Evolutionary conservation across 75 land plant species (phyloP), one percentile per base, ranked within the genome.

Genomic region (Azolla pinnata): DNA sequence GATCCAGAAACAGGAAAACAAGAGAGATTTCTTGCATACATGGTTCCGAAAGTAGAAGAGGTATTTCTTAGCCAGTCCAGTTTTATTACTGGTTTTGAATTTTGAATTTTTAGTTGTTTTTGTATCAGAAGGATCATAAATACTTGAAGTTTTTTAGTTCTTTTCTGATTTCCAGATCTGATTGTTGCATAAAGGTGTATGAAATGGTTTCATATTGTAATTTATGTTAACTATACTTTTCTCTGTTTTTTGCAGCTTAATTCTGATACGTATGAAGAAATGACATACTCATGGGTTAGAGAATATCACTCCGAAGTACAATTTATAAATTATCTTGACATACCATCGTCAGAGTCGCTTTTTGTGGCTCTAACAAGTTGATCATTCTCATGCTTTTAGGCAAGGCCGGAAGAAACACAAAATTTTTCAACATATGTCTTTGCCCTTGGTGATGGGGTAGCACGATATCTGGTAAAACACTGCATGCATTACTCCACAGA

Each of bases 251-350:
- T 61, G 32, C 84, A 90, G 96, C 54, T 86, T 28, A 67, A 69
- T 20, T 83, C 79, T 60, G 86, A 86, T 56, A 70, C 78, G 9
- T 68, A 77, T 67, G 90, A 88, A 70, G 90, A 82, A 45, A 60
- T 77, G 16, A 67, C 74, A 20, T 88, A 80, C 66, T 62, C 84
- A 40, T 93, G 98, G 98, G 60, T 93, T 54, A 77, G 98, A 44
- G 98, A 93, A 62, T 93, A 93, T 61, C 89, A 88, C 51, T 88
- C 86, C 84, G 96, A 93, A 70, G 98, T 93, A 83, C 27, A 87
- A 68, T 17, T 46, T 26, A 14, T 44, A 17, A 35, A 4, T 45
- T 19, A 23, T 33, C 54, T 23, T 58, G 2, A 2, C 4, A 26
- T 45, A 19, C 3, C 8, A 12, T 24, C 29, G 25, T 47, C 16